A percentile compares a stretch with the other conserved stretches of the same genome.
phyloP scores from a whole-genome alignment of 1,284 basidiomycete genomes.

The Pyrrhoderma lamaoense region DNA sequence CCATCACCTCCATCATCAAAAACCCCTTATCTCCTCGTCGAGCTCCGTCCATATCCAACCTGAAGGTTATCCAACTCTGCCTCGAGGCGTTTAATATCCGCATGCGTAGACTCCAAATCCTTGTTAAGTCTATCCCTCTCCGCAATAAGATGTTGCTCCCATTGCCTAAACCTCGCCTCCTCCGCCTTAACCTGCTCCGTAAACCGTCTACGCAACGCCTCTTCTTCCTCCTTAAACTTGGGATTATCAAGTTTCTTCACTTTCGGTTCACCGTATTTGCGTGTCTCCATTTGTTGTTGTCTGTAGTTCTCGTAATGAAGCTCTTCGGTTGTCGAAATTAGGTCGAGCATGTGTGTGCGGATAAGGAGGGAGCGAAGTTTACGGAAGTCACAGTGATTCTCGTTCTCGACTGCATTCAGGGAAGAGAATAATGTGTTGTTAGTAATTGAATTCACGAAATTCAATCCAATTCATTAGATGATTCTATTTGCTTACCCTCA shows the following conservation, averaged over 20 bases:
- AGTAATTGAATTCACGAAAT: too few relatives aligned
- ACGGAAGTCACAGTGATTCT: conserved; percentile 98
- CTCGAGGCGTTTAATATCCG: conserved; percentile 86
- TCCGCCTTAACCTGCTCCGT: conserved; percentile 99
- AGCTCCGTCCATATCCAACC: conserved; percentile 75
- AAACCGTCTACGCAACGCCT: conserved; percentile 92
- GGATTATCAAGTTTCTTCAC: conserved; percentile 99
- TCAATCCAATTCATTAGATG: conserved; percentile 1
- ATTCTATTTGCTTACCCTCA: conserved; percentile 55
- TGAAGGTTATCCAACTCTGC: conserved; percentile 85
- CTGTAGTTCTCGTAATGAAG: conserved; percentile 98
- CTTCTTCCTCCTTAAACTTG: conserved; percentile 99
- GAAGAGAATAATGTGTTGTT: conserved; percentile 7
- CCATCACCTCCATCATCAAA: background rate
- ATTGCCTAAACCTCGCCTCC: conserved; percentile 96
- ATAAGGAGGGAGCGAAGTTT: conserved; percentile 95
- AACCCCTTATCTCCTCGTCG: conserved; percentile 53
- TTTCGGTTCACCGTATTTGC: conserved; percentile 98
- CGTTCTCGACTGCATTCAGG: conserved; percentile 82
- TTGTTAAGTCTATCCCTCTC: conserved; percentile 97
- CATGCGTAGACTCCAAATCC: conserved; percentile 88
- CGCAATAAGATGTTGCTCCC: conserved; percentile 98
- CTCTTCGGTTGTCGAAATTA: conserved; percentile 95
- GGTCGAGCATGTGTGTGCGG: conserved; percentile 97
- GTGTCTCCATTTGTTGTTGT: conserved; percentile 98